Base-by-base conservation (phyloP, 1,284 basidiomycete genomes). In the Fomitopsis pinicola region DNA sequence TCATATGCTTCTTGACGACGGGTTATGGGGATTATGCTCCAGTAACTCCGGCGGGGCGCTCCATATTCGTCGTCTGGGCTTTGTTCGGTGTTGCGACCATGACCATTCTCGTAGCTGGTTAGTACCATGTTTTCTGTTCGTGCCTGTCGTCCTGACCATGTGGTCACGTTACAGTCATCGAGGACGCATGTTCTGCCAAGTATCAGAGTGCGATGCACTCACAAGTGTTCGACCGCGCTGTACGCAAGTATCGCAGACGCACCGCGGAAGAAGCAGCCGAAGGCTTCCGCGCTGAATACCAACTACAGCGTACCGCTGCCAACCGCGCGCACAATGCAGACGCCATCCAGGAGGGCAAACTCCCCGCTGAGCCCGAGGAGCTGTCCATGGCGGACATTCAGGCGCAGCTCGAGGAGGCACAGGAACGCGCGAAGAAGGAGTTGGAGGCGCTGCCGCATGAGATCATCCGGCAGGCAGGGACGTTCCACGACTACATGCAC, bases 1-100 rank as follows among this genome's bases (percentile, higher is more conserved):
- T 87, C 67, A 76, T 87, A 42, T 72, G 86, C 9, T 89, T 90
- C 72, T 82, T 82, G 0, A 88, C 86, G 0, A 82, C 89, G 26
- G 89, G 91, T 3, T 92, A 88, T 68, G 89, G 91, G 8, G 90
- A 93, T 66, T 77, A 80, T 38, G 69, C 80, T 0, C 89, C 89
- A 0, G 71, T 73, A 45, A 86, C 87, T 0, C 82, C 86, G 14
- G 82, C 87, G 5, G 92, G 92, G 3, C 81, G 90, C 28, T 85
- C 87, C 5, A 80, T 94, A 54, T 94, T 95, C 72, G 83, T 94
- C 58, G 83, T 87, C 8, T 94, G 92, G 92, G 88, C 91, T 0
- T 73, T 95, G 50, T 74, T 91, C 9, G 91, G 91, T 26, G 87
- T 93, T 19, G 89, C 81, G 1, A 84, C 88, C 0, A 84, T 92